Base-by-base conservation (phyloP, 2,329 filamentous ascomycete genomes). In the Scedosporium boydii region DNA sequence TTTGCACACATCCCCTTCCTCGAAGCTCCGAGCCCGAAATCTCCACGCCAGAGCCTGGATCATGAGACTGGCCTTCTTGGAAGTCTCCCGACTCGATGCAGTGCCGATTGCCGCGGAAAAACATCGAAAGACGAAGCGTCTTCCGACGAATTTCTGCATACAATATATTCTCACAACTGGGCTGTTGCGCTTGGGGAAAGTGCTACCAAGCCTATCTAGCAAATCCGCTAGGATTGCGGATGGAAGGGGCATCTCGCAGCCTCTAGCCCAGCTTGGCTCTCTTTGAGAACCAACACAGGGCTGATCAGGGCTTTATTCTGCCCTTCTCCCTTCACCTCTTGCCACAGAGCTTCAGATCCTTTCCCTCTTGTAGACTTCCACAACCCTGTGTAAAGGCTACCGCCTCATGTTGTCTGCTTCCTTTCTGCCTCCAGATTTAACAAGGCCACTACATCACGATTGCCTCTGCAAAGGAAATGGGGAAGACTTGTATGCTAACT, bases 401-500 rank as follows among this genome's bases (percentile, higher is more conserved):
- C 3, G 10, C 10, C 53, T 16, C 53, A 16, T 14, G 2, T 57
- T 57, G 10, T 12, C 10, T 38, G 10, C 10, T 38, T 34, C 29
- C 29, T 34, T 38, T 38, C 23, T 27, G 5, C 56, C 21, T 58
- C n/a, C 21, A 6, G 29, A 34, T 27, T 26, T 58, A 6, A 55
- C 12, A 23, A 14, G 23, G 4, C 51, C 21, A 23, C 51, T 55
- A 6, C 18, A 55, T 23, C 51, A 23, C 23, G 21, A 58, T 58
- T 18, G 12, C 16, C 16, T 27, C 53, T 27, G 14, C 6, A 27
- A 57, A 57, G 21, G 21, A 18, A 10, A 44, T 46, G 58, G 58
- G n/a, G 18, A 44, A 55, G 10, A 44, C 51, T 4, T 7, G 7
- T 9, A 18, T 59, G 64, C 71, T 80, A 74, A 79, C 72, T 63